A percentile compares a stretch with the other conserved stretches of the same genome.
phyloP scores from a whole-genome alignment of 192 early-diverging fungal genomes.

The Coemansia sp. region DNA sequence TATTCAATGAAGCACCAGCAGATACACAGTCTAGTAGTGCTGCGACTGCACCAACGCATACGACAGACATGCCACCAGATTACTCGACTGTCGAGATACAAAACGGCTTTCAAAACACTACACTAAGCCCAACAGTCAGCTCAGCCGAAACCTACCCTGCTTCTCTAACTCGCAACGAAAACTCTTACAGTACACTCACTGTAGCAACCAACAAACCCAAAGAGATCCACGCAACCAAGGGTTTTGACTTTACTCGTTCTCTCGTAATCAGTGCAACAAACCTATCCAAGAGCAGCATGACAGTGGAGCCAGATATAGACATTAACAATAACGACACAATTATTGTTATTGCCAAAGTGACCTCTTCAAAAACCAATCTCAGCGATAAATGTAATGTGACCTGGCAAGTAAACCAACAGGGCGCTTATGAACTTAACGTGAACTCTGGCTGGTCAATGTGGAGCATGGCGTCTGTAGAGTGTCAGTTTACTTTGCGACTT shows the following conservation, averaged over 20 bases:
- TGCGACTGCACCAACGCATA: no score
- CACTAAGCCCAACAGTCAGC: no score
- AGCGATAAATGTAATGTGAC: slow-evolving; percentile 11
- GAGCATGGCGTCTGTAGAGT: slow-evolving; percentile 15
- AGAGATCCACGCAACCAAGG: slow-evolving; percentile 24
- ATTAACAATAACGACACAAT: slow-evolving; percentile 10
- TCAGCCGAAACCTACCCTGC: no score
- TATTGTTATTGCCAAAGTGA: slow-evolving; percentile 17
- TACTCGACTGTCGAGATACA: slow-evolving; percentile 30
- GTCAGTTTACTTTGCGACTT: slow-evolving; percentile 16
- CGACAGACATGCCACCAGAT: slow-evolving; percentile 17
- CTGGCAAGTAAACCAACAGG: slow-evolving; percentile 6
- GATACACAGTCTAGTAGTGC: no score
- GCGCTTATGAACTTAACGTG: slow-evolving; percentile 32
- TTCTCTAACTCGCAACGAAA: background rate
- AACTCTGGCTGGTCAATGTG: slow-evolving; percentile 14
- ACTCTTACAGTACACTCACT: slow-evolving; percentile 3
- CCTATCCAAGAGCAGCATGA: slow-evolving; percentile 9
- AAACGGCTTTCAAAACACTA: no score
- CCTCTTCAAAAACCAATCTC: slow-evolving; percentile 4
- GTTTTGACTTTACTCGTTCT: slow-evolving; percentile 23
- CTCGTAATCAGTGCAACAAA: slow-evolving; percentile 19
- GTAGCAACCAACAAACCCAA: slow-evolving; percentile 14
- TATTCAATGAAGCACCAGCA: no score
- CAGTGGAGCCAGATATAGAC: slow-evolving; percentile 19